A percentile compares a stretch with the other conserved stretches of the same genome.
Conservation (phyloP, 1,139 yeast species). For the Yamadazyma sp. region DNA sequence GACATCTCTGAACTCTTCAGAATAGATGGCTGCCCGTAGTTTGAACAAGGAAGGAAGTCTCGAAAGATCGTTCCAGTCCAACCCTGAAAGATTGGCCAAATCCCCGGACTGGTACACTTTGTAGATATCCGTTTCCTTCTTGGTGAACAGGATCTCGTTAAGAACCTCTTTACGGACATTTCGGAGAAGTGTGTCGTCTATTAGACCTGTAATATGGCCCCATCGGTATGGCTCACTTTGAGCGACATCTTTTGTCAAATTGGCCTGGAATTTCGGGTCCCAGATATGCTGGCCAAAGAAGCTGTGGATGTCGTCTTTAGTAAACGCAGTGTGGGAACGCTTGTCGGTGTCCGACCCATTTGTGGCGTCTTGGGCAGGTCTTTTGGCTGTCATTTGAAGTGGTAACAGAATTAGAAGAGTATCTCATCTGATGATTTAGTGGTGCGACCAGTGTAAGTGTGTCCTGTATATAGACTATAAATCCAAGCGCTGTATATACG, state of each 20-base stretch:
- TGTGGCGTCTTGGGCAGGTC: conserved; percentile 3
- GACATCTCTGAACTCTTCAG: conserved; percentile 78
- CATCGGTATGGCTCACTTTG: conserved; percentile 79
- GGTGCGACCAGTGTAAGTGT: too few relatives aligned
- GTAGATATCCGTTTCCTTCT: conserved; percentile 95
- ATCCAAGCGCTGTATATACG: too few relatives aligned
- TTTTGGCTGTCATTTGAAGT: background rate
- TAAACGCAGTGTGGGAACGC: conserved; percentile 22
- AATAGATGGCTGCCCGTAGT: conserved; percentile 82
- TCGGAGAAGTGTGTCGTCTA: conserved; percentile 75
- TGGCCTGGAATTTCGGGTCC: conserved; percentile 40
- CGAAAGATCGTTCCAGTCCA: conserved; percentile 72
- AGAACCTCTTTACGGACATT: conserved; percentile 83
- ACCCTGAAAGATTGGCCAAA: conserved; percentile 86
- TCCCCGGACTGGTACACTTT: conserved; percentile 95
- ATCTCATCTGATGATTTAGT: too few relatives aligned
- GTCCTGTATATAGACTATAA: too few relatives aligned
- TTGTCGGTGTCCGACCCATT: conserved; percentile 18
- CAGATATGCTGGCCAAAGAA: conserved; percentile 61
- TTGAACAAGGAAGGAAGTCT: conserved; percentile 73
- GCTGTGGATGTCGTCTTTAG: conserved; percentile 39
- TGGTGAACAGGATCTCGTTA: conserved; percentile 81
- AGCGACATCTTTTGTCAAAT: conserved; percentile 40
- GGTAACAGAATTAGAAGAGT: too few relatives aligned
- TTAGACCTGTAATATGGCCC: conserved; percentile 76